phyloP scores from a whole-genome alignment of 176 grass and related monocot genomes.

The Paspalum notatum region DNA sequence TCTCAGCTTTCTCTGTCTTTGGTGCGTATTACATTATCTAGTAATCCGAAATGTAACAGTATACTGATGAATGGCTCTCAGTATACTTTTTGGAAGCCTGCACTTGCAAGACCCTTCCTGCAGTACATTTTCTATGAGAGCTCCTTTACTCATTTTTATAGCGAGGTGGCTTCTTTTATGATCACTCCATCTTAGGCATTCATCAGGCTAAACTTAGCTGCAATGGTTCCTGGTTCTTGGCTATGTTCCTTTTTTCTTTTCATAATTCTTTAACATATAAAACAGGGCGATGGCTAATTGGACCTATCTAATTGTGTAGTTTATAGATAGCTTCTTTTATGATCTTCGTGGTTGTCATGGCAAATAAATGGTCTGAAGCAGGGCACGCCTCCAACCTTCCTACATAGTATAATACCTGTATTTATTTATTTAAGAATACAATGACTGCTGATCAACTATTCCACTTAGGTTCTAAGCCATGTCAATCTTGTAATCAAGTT shows the following conservation, averaged over 20 bases:
- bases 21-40: background rate
- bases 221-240: constrained; percentile 13
- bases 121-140: background rate
- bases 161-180: background rate
- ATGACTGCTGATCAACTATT: background rate
- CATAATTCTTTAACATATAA: background rate
- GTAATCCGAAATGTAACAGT: background rate
- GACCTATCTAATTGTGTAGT: constrained; percentile 17
- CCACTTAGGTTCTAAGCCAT: constrained; percentile 3
- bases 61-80: no score
- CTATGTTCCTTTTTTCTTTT: background rate
- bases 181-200: constrained; percentile 20
- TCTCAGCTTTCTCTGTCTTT: background rate
- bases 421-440: constrained; percentile 10
- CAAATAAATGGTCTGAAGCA: constrained; percentile 15
- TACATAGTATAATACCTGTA: background rate
- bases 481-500: background rate
- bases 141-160: background rate
- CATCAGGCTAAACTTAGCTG: constrained; percentile 22
- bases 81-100: background rate
- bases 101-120: background rate
- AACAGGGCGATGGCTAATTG: background rate
- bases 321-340: constrained; percentile 1
- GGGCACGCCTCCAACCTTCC: no score
- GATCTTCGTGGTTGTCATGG: background rate